Conservation (phyloP, 1,139 yeast genomes). For the Candida albicans region DNA sequence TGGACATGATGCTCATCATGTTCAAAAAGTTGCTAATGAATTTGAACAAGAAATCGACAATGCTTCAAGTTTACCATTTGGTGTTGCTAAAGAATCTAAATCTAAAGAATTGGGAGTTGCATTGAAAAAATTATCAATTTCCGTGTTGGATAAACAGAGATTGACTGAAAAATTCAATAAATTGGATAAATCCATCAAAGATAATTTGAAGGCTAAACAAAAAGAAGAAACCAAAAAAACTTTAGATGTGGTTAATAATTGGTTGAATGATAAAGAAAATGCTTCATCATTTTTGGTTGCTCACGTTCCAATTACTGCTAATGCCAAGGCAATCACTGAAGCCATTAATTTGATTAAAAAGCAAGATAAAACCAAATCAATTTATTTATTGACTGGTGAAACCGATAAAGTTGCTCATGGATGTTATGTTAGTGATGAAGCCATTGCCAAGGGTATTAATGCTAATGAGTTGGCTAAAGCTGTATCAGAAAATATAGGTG, state of each 20-base stretch:
- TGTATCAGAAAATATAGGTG: constrained; percentile 80
- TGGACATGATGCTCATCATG: constrained; percentile 86
- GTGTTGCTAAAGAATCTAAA: constrained; percentile 71
- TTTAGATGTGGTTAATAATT: constrained; percentile 71
- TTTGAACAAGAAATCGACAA: constrained; percentile 61
- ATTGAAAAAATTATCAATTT: constrained; percentile 77
- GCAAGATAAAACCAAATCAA: constrained; percentile 70
- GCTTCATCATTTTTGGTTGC: constrained; percentile 60
- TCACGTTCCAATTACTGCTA: constrained; percentile 69
- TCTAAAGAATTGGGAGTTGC: constrained; percentile 83
- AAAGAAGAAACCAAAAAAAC: constrained; percentile 86
- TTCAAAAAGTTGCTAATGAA: constrained; percentile 77
- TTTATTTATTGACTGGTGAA: constrained; percentile 80
- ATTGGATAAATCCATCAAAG: constrained; percentile 84
- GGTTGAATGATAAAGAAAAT: constrained; percentile 52
- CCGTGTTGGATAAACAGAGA: constrained; percentile 76
- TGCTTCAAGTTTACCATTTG: constrained; percentile 59
- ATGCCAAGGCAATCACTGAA: constrained; percentile 92
- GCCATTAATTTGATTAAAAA: constrained; percentile 84
- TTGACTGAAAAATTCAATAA: constrained; percentile 72
- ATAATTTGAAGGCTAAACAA: constrained; percentile 81
- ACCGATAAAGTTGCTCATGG: constrained; percentile 90
- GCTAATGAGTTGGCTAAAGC: constrained; percentile 74
- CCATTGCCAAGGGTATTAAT: constrained; percentile 67
- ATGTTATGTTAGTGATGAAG: constrained; percentile 77